Conservation (phyloP, 176 grass and related monocot genomes). For the Luzula sylvatica region DNA sequence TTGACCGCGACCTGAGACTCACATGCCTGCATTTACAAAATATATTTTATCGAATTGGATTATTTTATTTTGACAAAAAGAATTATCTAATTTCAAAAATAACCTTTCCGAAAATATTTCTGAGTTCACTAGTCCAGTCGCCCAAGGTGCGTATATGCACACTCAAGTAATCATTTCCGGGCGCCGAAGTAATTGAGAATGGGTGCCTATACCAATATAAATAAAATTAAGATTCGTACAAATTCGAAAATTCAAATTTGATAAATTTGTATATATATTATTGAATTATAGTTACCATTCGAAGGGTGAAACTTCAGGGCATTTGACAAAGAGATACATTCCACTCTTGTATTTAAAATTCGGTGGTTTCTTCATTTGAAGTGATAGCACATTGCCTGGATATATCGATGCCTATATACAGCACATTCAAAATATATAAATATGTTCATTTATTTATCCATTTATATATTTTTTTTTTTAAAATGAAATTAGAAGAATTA, state of each 20-base stretch:
- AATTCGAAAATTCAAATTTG: background rate
- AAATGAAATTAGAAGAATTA: background rate
- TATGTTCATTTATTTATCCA: background rate
- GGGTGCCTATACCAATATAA: constrained; percentile 56
- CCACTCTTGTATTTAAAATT: constrained; percentile 92
- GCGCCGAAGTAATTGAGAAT: constrained; percentile 98
- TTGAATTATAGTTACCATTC: constrained; percentile 52
- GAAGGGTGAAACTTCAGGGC: constrained; percentile 86
- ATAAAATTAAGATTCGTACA: background rate
- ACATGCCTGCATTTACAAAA: constrained; percentile 50
- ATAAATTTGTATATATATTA: background rate
- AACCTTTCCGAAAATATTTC: constrained; percentile 86
- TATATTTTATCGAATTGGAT: background rate
- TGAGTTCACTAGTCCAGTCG: constrained; percentile 91
- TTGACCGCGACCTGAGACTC: constrained; percentile 60
- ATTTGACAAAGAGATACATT: constrained; percentile 97
- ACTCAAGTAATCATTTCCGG: constrained; percentile 82
- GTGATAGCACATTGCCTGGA: constrained; percentile 83
- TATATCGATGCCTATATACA: constrained; percentile 81
- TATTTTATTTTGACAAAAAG: constrained; percentile 1
- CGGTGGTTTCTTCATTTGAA: constrained; percentile 79
- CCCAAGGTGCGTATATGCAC: constrained; percentile 92
- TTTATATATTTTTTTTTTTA: background rate
- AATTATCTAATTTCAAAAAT: constrained; percentile 1
- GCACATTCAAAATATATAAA: constrained; percentile 6